These are phyloP conservation scores for Posidonia australis DNA, from an alignment of 106 monocot genomes.

Conservation along the genomic window DNA sequence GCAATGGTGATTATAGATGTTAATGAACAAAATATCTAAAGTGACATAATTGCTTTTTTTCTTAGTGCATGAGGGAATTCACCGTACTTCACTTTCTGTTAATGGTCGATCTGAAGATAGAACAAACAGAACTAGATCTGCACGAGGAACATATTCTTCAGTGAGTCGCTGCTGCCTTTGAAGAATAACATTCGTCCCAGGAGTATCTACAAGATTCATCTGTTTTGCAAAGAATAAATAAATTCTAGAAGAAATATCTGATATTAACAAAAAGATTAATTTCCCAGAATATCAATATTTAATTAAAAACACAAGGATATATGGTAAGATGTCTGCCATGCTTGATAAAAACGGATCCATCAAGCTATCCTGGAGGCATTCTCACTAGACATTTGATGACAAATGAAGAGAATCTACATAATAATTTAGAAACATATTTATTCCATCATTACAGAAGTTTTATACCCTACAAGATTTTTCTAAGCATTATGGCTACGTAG, in stretches of 20 bases:
- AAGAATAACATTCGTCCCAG: constrained; percentile 98
- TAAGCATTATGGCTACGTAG: too few species aligned
- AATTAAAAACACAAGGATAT: too few species aligned
- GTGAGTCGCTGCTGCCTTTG: constrained; percentile 95
- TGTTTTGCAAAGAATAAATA: constrained; percentile 24
- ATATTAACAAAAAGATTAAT: too few species aligned
- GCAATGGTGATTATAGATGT: too few species aligned
- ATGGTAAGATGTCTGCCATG: background rate
- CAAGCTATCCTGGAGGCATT: too few species aligned
- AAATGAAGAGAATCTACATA: too few species aligned
- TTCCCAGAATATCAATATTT: too few species aligned
- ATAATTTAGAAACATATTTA: too few species aligned
- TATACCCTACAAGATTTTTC: too few species aligned
- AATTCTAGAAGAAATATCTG: too few species aligned
- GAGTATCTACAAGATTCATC: constrained; percentile 99
- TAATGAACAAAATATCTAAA: background rate
- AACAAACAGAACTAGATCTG: constrained; percentile 90
- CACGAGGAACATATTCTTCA: constrained; percentile 95
- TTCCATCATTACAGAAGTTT: too few species aligned
- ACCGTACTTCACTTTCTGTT: constrained; percentile 89
- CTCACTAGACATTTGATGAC: too few species aligned
- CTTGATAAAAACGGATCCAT: background rate
- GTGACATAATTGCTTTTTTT: background rate
- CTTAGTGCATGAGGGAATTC: background rate
- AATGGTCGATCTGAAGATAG: constrained; percentile 87